phyloP scores from a whole-genome alignment of 345 rosid species.

The Ceriops tagal region DNA sequence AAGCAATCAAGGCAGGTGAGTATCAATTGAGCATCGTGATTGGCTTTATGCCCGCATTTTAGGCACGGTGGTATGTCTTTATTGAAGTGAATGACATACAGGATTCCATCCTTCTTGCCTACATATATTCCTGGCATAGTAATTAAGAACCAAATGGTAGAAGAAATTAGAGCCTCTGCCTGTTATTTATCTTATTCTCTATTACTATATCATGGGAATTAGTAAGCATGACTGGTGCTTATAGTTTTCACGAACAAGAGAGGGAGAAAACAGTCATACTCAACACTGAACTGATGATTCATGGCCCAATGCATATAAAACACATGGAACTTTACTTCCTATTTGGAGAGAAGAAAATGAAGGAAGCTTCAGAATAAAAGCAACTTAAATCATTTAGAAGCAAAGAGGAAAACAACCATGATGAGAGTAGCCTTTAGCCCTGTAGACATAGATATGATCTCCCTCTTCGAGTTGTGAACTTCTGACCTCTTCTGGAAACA shows the following conservation, averaged over 20 bases:
- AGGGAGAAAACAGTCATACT: too few relatives aligned
- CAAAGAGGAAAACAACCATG: neutral
- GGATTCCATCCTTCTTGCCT: neutral
- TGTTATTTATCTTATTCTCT: neutral
- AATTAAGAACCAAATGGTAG: neutral
- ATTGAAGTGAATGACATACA: constrained; percentile 10
- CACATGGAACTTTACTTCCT: neutral
- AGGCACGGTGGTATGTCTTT: neutral
- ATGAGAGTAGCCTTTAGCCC: neutral
- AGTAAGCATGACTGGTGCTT: neutral
- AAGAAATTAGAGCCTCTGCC: neutral
- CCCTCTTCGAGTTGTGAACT: neutral
- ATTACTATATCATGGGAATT: neutral
- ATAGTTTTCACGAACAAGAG: too few relatives aligned
- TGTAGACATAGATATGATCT: neutral
- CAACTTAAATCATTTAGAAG: neutral
- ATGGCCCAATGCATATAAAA: neutral
- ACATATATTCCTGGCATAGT: constrained; percentile 19
- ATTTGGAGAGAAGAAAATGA: neutral
- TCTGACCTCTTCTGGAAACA: neutral
- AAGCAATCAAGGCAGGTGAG: constrained; percentile 19
- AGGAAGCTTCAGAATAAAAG: neutral
- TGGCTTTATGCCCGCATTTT: neutral
- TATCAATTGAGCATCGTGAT: neutral
- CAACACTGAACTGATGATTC: neutral